phyloP scores from a whole-genome alignment of 139 green algal genomes.

The Microglena sp. region DNA sequence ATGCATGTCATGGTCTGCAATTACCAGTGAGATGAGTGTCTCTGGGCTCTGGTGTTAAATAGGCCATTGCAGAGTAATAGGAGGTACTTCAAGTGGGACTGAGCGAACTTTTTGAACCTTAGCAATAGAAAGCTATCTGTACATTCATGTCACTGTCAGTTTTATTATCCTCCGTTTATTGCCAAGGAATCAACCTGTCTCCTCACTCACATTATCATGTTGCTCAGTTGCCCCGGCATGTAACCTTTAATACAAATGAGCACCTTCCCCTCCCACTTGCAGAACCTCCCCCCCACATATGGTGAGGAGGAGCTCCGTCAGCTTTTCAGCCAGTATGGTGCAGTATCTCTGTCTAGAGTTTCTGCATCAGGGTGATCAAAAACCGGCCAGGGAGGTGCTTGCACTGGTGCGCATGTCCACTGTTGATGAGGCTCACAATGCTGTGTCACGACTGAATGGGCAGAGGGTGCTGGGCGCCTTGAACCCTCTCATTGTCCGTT shows the following conservation, averaged over 20 bases:
- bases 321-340: background rate
- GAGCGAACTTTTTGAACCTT: no score
- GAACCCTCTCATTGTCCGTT: slow-evolving; percentile 7
- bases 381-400: slow-evolving; percentile 9
- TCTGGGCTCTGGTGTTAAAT: no score
- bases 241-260: no score
- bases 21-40: no score
- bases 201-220: no score
- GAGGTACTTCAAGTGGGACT: no score
- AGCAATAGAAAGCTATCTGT: no score
- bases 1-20: background rate
- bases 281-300: slow-evolving; percentile 2
- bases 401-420: slow-evolving; percentile 8
- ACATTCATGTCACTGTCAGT: no score
- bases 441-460: slow-evolving; percentile 6
- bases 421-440: slow-evolving; percentile 8
- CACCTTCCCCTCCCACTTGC: background rate
- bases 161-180: no score
- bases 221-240: no score
- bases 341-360: slow-evolving; percentile 2
- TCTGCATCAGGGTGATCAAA: slow-evolving; percentile 13
- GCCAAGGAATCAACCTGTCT: no score
- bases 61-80: no score
- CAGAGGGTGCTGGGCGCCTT: slow-evolving; percentile 6
- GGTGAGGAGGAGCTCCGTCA: background rate